These are phyloP conservation scores for rapeseed (Brassica napus) DNA, from an alignment of 345 rosid genomes.

Conservation along the genomic window DNA sequence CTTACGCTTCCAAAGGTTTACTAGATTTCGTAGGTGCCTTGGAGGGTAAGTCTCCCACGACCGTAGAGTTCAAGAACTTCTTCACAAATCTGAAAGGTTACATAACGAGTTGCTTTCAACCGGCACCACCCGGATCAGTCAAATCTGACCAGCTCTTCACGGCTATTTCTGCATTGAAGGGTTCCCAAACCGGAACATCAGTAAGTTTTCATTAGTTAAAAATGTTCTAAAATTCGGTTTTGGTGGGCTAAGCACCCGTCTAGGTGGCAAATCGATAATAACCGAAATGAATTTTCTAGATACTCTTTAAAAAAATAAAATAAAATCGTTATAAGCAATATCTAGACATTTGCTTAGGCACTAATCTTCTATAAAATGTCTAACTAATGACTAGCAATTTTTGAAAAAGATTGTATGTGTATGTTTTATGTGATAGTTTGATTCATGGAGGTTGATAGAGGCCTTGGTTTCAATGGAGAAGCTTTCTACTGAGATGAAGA, in stretches of 20 bases:
- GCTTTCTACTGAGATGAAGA: neutral
- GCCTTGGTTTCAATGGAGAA: neutral
- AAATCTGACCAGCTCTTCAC: constrained; percentile 8
- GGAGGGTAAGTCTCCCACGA: neutral
- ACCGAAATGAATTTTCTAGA: too few species aligned
- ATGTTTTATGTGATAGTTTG: neutral
- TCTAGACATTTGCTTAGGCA: too few species aligned
- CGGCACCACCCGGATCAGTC: neutral
- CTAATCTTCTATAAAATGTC: too few species aligned
- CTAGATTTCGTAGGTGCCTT: neutral
- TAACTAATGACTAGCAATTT: too few species aligned
- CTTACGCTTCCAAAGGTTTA: constrained; percentile 2
- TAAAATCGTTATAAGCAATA: too few species aligned
- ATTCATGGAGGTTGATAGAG: constrained; percentile 4
- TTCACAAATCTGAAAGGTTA: constrained; percentile 7
- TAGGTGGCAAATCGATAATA: too few species aligned
- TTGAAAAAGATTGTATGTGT: neutral
- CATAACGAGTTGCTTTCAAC: neutral
- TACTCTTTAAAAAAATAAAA: too few species aligned
- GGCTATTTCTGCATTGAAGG: constrained; percentile 1
- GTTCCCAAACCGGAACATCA: neutral
- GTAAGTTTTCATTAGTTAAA: neutral
- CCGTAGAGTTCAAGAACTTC: neutral
- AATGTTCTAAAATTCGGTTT: neutral
- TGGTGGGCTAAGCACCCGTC: too few species aligned